phyloP scores from a whole-genome alignment of 2,329 filamentous ascomycete species.

The Beauveria asiatica region DNA sequence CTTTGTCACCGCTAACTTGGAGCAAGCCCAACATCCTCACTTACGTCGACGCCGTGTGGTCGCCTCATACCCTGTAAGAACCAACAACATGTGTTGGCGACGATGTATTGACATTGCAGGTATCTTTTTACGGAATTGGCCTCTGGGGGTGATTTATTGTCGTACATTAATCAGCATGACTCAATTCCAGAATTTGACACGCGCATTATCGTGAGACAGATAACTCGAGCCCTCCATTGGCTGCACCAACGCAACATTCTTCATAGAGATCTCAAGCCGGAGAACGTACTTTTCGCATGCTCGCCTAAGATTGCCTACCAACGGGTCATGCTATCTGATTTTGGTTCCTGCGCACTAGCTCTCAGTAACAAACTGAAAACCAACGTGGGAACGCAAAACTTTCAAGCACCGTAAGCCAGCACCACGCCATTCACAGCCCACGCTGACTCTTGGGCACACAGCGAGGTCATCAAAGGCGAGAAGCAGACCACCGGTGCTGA shows the following conservation, averaged over 20 bases:
- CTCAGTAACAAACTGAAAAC: conserved; percentile 34
- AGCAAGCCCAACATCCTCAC: conserved; percentile 45
- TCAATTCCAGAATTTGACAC: conserved; percentile 32
- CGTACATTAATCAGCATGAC: conserved; percentile 32
- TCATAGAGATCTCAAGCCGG: conserved; percentile 46
- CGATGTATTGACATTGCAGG: conserved; percentile 20
- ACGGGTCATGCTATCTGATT: conserved; percentile 43
- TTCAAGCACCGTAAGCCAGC: conserved; percentile 40
- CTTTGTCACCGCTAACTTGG: neutral
- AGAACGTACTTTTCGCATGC: conserved; percentile 42
- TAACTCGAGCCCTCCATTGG: conserved; percentile 37
- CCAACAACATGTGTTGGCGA: neutral
- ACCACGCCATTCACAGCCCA: neutral
- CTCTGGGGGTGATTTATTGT: conserved; percentile 45
- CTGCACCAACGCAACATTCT: conserved; percentile 41
- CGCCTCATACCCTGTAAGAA: conserved; percentile 37
- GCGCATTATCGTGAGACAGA: conserved; percentile 37
- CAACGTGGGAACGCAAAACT: conserved; percentile 36
- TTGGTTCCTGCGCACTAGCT: conserved; percentile 39
- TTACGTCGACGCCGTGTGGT: conserved; percentile 43
- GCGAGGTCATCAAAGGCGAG: conserved; percentile 11
- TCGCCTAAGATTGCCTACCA: conserved; percentile 34
- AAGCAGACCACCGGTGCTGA: conserved; percentile 33
- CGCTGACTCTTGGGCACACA: conserved; percentile 7
- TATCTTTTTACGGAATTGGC: conserved; percentile 52